Conservation (phyloP, 2,329 filamentous ascomycete species). For the Talaromyces verruculosus region DNA sequence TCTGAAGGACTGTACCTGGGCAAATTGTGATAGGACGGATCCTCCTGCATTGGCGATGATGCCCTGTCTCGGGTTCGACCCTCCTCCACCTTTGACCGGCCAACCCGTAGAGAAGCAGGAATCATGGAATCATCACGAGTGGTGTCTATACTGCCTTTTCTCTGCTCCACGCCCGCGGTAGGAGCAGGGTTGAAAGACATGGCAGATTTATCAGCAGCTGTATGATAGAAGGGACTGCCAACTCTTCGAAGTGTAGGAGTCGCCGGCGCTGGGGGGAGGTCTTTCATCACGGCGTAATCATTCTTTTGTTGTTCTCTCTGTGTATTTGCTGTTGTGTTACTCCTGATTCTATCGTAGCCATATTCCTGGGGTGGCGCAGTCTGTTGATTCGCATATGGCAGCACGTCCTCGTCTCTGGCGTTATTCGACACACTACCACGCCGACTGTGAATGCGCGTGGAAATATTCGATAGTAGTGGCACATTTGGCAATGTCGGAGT, state of each 20-base stretch:
- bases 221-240: slow-evolving; percentile 14
- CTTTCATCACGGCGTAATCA: slow-evolving; percentile 2
- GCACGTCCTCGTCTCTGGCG: neutral
- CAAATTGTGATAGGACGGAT: neutral
- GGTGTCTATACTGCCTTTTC: neutral
- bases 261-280: slow-evolving; percentile 14
- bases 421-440: slow-evolving; percentile 13
- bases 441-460: slow-evolving; percentile 16
- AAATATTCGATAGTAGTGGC: slow-evolving; percentile 27
- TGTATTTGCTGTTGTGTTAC: slow-evolving; percentile 12
- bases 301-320: slow-evolving; percentile 7
- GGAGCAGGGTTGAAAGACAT: neutral
- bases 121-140: slow-evolving; percentile 9
- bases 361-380: slow-evolving; percentile 1
- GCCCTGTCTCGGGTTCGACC: slow-evolving; percentile 10
- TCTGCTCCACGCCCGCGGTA: neutral
- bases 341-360: slow-evolving; percentile 21
- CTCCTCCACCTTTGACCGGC: slow-evolving; percentile 11
- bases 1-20: slow-evolving; percentile 4
- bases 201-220: slow-evolving; percentile 10
- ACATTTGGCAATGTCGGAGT: slow-evolving; percentile 28
- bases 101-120: slow-evolving; percentile 17
- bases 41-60: neutral
- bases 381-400: neutral
- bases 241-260: slow-evolving; percentile 19